Evolutionary conservation across 1,284 basidiomycete genomes (phyloP), one percentile per base, ranked within the genome.

Genomic region (Pisolithus thermaeus): DNA sequence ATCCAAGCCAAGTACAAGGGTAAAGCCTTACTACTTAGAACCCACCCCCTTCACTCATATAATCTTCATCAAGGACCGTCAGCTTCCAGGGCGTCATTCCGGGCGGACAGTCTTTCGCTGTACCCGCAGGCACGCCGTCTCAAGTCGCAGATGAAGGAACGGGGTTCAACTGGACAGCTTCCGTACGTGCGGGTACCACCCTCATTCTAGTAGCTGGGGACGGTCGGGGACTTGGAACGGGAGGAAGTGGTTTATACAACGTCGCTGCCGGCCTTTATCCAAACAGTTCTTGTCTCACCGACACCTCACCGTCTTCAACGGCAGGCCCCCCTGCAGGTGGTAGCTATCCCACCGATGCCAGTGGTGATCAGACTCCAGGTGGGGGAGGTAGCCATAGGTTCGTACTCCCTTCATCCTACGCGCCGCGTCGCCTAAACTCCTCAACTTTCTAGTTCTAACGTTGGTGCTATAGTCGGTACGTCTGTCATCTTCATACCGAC

Each of bases 271-370:
- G 79, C 1, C 64, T 71, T 6, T 63, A 71, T 50, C 73, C 73
- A 49, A 71, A 75, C 54, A 69, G 62, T 35, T 73, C 70, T 2
- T 90, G 88, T 60, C 63, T 90, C 48, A 78, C 72, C 47, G 60
- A 65, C 40, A 64, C 56, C 23, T 86, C 84, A 38, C 89, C 89
- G 1, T 87, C 83, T 36, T 87, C 86, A 2, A 91, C 88, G 0
- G 75, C 83, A 7, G 88, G 84, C 1, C 72, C 70, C 47, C 85
- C 87, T 5, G 88, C 88, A n/a, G 88, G 88, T 36, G 86, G 85
- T 0, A 72, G 72, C 43, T 86, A 86, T 62, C 80, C 86, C 0
- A 88, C 86, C 0, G 76, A 73, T 45, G 70, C 72, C 14, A 61
- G 55, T 46, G 67, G 69, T 27, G 56, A 57, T 46, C 59, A 46